Evolutionary conservation across 139 green algal species (phyloP).

Genomic region (Auxenochlorella protothecoides): DNA sequence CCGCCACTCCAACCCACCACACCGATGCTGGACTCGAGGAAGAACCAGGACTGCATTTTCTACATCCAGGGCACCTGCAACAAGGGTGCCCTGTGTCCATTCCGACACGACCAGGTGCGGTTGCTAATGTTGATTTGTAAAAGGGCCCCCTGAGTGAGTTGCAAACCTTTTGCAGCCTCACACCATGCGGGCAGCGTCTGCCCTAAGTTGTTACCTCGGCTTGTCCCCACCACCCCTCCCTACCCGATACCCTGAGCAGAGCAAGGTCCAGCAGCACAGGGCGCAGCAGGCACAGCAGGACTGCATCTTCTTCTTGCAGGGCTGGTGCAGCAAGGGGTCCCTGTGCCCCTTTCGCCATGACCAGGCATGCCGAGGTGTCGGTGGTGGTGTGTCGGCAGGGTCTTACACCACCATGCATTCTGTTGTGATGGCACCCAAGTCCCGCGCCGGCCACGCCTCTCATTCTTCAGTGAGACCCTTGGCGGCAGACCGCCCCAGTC

Average conservation of each 20-base stretch:
- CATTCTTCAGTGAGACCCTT: too few species aligned
- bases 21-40: constrained; percentile 2
- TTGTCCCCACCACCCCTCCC: too few species aligned
- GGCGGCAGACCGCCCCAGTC: too few species aligned
- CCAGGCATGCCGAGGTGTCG: too few species aligned
- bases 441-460: too few species aligned
- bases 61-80: constrained; percentile 17
- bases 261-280: not conserved
- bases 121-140: too few species aligned
- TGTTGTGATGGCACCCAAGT: too few species aligned
- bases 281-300: constrained; percentile 7
- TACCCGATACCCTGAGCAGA: too few species aligned
- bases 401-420: not conserved
- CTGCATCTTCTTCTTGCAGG: constrained; percentile 11
- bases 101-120: constrained; percentile 18
- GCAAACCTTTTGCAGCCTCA: not conserved
- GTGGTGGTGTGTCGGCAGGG: not conserved
- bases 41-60: constrained; percentile 7
- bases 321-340: constrained; percentile 9
- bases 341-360: constrained; percentile 21
- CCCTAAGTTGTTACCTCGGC: too few species aligned
- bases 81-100: constrained; percentile 12
- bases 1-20: too few species aligned
- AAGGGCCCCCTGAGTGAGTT: not conserved
- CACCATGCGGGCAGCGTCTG: too few species aligned